Evolutionary conservation across 2,329 filamentous ascomycete species (phyloP), one percentile per base, ranked within the genome.

Genomic region (Cordyceps farinosa): DNA sequence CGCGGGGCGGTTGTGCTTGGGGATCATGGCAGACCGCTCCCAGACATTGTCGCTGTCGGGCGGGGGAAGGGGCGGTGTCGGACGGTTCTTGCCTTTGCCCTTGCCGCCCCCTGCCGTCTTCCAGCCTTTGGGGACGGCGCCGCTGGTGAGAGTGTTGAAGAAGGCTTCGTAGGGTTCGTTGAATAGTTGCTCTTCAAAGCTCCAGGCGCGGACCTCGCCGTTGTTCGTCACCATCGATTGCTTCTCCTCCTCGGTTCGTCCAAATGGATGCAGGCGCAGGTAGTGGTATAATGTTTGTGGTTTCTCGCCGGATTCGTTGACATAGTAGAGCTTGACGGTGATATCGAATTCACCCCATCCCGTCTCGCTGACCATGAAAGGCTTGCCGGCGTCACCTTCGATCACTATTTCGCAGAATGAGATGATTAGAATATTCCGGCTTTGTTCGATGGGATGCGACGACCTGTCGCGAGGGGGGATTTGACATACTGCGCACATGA

Each of bases 291-390:
- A 79, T n/a, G 93, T 96, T 77, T 97, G 91, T 5, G 94, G 91
- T 76, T 99, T 99, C 80, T 99, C 95, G 70, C 87, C 88, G 44
- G 88, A 90, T 73, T 96, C 90, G 62, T 90, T 87, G 62, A 91
- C 87, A 77, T 97, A 99, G 80, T 96, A 96, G 51, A 99, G 84
- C 73, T 97, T 92, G 73, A 99, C 90, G 66, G 93, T 91, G 71
- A 99, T 96, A 75, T 95, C 92, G 79, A 99, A 99, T 78, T 97
- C 95, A 71, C 95, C 95, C 91, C 96, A 99, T 55, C 95, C 95
- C 0, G 95, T 98, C 77, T 98, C 95, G 40, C 87, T 86, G 65
- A 98, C 90, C 71, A 91, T 82, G 71, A 97, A 99, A 11, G 92
- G 72, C 66, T 84, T 83, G n/a, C 81, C 80, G 0, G 79, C 77